These are phyloP conservation scores for Colletotrichum musicola DNA, from an alignment of 2,329 filamentous ascomycete species.

Conservation along the genomic window DNA sequence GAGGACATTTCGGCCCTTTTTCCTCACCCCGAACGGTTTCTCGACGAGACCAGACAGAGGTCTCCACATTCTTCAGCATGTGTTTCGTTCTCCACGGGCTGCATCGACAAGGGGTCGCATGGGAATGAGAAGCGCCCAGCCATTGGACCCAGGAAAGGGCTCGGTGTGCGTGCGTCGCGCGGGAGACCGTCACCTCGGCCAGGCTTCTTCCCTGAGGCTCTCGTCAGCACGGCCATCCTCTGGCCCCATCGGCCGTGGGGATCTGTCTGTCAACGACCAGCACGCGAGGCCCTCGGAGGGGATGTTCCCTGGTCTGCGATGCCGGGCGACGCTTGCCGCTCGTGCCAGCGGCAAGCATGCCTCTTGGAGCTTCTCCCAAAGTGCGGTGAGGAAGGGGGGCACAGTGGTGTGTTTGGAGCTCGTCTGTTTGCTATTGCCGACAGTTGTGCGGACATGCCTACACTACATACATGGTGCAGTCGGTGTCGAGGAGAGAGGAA, in stretches of 20 bases:
- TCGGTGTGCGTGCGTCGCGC: slow-evolving; percentile 7
- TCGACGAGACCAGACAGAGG: neutral
- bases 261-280: slow-evolving; percentile 2
- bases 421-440: no score
- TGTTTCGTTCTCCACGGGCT: slow-evolving; percentile 14
- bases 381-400: slow-evolving; percentile 28
- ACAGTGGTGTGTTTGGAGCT: no score
- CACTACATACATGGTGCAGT: neutral
- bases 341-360: neutral
- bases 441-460: no score
- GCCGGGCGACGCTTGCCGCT: neutral
- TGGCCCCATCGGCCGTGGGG: slow-evolving; percentile 15
- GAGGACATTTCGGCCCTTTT: slow-evolving; percentile 27
- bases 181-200: slow-evolving; percentile 1
- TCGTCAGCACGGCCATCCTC: slow-evolving; percentile 13
- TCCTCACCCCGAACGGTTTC: neutral
- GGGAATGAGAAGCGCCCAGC: no score
- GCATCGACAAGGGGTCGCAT: neutral
- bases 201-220: slow-evolving; percentile 16
- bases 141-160: neutral
- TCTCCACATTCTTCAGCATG: slow-evolving; percentile 34
- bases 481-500: slow-evolving; percentile 4
- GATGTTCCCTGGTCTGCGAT: slow-evolving; percentile 15
- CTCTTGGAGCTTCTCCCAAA: slow-evolving; percentile 9
- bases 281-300: neutral